Percentiles rank a stretch among this genome's conserved stretches.
Conservation (phyloP, 2,329 filamentous ascomycete genomes). For the Microdochium paspali region DNA sequence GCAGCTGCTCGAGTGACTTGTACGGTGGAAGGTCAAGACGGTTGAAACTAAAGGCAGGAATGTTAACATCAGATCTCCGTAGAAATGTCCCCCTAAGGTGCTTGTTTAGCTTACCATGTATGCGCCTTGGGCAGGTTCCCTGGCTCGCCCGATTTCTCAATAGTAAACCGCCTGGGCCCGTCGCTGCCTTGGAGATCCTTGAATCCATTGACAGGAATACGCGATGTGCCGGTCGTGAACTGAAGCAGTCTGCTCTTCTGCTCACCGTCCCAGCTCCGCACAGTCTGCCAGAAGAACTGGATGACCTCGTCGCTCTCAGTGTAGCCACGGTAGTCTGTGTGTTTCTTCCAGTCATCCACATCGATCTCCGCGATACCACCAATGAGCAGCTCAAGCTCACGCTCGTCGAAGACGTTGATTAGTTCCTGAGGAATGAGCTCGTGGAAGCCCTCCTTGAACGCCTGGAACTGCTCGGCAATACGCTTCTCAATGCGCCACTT, state of each 20-base stretch:
- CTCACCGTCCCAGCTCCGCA: constrained; percentile 93
- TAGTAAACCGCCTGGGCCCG: constrained; percentile 89
- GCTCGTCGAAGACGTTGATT: constrained; percentile 97
- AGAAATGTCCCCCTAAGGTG: too few species aligned
- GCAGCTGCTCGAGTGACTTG: constrained; percentile 76
- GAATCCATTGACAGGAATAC: constrained; percentile 98
- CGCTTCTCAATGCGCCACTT: constrained; percentile 99
- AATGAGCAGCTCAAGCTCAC: constrained; percentile 90
- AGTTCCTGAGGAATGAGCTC: constrained; percentile 94
- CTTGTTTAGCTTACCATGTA: constrained; percentile 65
- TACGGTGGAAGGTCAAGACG: constrained; percentile 91
- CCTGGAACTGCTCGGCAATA: constrained; percentile 95
- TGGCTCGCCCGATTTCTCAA: constrained; percentile 92
- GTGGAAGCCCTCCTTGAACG: constrained; percentile 95
- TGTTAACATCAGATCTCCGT: too few species aligned
- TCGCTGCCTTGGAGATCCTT: constrained; percentile 98
- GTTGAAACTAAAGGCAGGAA: too few species aligned
- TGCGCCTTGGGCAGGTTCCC: constrained; percentile 91
- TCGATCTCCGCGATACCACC: constrained; percentile 99
- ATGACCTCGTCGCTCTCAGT: constrained; percentile 97
- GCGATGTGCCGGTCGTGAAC: constrained; percentile 93
- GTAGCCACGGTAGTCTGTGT: constrained; percentile 97
- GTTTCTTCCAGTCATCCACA: constrained; percentile 99
- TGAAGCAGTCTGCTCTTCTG: constrained; percentile 94
- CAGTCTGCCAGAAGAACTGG: constrained; percentile 97